Percentiles rank a stretch among this genome's conserved stretches.
Conservation (phyloP, 2,329 filamentous ascomycete genomes). For the Colletotrichum cereale region DNA sequence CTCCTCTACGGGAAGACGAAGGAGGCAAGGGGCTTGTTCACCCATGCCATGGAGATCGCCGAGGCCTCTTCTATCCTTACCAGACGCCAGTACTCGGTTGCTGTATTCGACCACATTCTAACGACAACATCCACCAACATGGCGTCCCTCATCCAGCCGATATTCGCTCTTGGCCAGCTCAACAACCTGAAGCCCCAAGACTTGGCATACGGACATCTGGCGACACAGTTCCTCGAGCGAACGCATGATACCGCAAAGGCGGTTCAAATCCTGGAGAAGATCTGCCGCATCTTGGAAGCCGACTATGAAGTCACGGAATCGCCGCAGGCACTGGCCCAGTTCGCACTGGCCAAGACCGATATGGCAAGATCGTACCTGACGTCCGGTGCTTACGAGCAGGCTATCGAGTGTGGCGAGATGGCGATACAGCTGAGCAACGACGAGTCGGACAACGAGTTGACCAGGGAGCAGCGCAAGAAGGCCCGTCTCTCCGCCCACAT, state of each 20-base stretch:
- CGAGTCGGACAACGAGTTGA: conserved; percentile 75
- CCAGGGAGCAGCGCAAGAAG: conserved; percentile 73
- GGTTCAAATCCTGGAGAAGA: conserved; percentile 71
- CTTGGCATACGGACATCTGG: conserved; percentile 80
- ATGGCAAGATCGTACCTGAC: conserved; percentile 87
- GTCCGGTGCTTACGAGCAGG: conserved; percentile 71
- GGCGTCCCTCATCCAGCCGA: conserved; percentile 81
- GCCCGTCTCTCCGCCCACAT: conserved; percentile 87
- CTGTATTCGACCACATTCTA: conserved; percentile 85
- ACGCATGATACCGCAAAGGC: conserved; percentile 76
- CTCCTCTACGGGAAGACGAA: conserved; percentile 78
- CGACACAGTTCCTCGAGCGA: conserved; percentile 85
- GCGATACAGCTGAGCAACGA: conserved; percentile 84
- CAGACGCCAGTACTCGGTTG: conserved; percentile 83
- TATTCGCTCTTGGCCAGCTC: conserved; percentile 90
- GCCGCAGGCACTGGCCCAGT: conserved; percentile 76
- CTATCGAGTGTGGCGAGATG: conserved; percentile 83
- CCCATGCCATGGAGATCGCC: conserved; percentile 93
- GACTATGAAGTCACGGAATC: conserved; percentile 91
- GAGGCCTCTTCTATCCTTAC: conserved; percentile 80
- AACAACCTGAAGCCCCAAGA: conserved; percentile 78
- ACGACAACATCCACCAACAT: conserved; percentile 65
- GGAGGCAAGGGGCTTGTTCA: conserved; percentile 88
- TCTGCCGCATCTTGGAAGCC: conserved; percentile 79
- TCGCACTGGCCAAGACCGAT: conserved; percentile 87